These are phyloP conservation scores for Macrolepiota fuliginosa DNA, from an alignment of 768 basidiomycete species.

Conservation along the genomic window DNA sequence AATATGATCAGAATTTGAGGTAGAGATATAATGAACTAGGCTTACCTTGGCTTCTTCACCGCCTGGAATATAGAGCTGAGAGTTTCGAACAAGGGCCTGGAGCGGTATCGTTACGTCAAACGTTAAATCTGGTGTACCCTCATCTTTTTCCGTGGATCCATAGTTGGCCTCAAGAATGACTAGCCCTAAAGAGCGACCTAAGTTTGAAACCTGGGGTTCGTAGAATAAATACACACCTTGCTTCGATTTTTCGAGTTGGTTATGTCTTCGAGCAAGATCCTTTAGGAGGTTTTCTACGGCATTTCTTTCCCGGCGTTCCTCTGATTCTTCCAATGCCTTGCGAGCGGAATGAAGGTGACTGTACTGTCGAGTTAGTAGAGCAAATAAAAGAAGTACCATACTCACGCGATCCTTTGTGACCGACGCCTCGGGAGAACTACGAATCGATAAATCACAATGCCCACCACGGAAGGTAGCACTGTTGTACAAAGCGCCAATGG, in stretches of 20 bases:
- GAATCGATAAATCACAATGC: slow-evolving; percentile 54
- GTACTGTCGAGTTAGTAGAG: not conserved
- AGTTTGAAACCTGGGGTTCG: not conserved
- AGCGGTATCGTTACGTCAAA: slow-evolving; percentile 80
- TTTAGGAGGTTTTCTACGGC: slow-evolving; percentile 61
- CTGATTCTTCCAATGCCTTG: slow-evolving; percentile 60
- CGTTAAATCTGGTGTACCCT: slow-evolving; percentile 50
- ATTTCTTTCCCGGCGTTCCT: slow-evolving; percentile 59
- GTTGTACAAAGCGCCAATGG: slow-evolving; percentile 47
- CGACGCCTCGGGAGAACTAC: slow-evolving; percentile 55
- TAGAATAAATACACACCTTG: slow-evolving; percentile 46
- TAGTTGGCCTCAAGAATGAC: slow-evolving; percentile 77
- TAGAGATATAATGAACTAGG: not conserved
- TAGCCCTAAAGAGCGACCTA: slow-evolving; percentile 47
- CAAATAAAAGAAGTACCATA: not conserved
- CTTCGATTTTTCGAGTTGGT: slow-evolving; percentile 58
- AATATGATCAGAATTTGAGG: not conserved
- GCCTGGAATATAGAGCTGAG: slow-evolving; percentile 76
- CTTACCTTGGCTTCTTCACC: slow-evolving; percentile 66
- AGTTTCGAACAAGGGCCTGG: slow-evolving; percentile 77
- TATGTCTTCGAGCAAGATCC: slow-evolving; percentile 64
- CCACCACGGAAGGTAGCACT: slow-evolving; percentile 53
- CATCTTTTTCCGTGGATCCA: slow-evolving; percentile 51
- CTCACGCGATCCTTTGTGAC: slow-evolving; percentile 52
- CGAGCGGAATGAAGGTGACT: slow-evolving; percentile 71